Evolutionary conservation across 2,329 filamentous ascomycete genomes (phyloP), one percentile per base, ranked within the genome.

Genomic region (Alternaria gaisen): DNA sequence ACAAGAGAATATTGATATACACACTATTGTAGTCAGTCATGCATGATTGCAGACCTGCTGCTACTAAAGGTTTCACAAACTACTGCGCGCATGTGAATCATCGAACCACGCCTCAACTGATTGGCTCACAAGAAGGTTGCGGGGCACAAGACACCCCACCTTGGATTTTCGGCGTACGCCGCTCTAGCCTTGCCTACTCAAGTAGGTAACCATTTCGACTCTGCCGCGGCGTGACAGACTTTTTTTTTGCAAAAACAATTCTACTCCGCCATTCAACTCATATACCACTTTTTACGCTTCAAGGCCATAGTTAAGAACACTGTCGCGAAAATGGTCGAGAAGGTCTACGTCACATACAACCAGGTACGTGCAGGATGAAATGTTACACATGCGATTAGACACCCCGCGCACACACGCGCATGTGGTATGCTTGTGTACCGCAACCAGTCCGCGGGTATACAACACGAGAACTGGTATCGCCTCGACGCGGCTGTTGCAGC

Each of bases 321-420:
- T 50, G 34, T 50, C 64, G 65, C 58, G 65, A 77, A 44, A 51
- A 80, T 80, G 78, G 77, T 79, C 52, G 71, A 80, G 67, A 80
- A 80, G 68, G 67, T 79, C 53, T 80, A 80, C 72, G 76, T 80
- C 61, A 80, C 79, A 40, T 80, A 80, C 66, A 80, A 80, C 71
- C 72, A 80, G 77, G 79, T 79, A 74, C 58, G 76, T 73, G 60
- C 64, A 41, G 26, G 22, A 28, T 32, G 30, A 16, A n/a, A 12
- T 47, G 51, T 63, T 58, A 52, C 56, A 60, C 60, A 34, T 56
- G 63, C 56, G 44, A 57, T 30, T 3, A 58, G 47, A 56, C 56
- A 55, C 57, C 57, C 46, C 36, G 50, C 53, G 18, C 36, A 42
- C 57, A 38, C 38, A 60, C 42, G 56, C 52, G 30, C 38, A 42